phyloP scores from a whole-genome alignment of 2,329 filamentous ascomycete species.

The Talaromyces sp. region DNA sequence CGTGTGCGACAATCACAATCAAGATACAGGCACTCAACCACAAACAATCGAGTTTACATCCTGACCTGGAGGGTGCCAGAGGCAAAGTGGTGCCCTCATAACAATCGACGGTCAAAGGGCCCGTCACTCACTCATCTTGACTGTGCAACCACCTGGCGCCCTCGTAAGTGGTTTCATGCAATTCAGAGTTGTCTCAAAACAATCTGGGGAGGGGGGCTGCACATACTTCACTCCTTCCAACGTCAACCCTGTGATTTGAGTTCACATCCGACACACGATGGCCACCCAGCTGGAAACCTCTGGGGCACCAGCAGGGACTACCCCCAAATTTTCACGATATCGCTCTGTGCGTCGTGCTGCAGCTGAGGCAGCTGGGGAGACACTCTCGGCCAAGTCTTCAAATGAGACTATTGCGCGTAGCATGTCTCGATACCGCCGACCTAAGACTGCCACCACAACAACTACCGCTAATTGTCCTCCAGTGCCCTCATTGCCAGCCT shows the following conservation, averaged over 20 bases:
- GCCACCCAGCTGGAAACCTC: constrained; percentile 21
- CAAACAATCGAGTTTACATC: background rate
- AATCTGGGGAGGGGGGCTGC: background rate
- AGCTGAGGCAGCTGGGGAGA: constrained; percentile 16
- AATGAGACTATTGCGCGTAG: constrained; percentile 31
- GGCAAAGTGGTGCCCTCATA: background rate
- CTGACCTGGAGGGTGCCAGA: background rate
- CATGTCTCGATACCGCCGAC: constrained; percentile 37
- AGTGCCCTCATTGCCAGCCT: constrained; percentile 19
- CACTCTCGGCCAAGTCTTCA: constrained; percentile 17
- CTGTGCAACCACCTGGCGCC: background rate
- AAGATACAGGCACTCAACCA: background rate
- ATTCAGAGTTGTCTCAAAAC: background rate
- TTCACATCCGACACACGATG: constrained; percentile 21
- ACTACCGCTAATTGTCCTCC: constrained; percentile 13
- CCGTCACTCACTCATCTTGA: background rate
- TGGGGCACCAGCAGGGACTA: constrained; percentile 15
- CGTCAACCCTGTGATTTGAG: background rate
- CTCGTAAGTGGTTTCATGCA: background rate
- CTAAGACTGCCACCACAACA: constrained; percentile 20
- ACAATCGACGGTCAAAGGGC: background rate
- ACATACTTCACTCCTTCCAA: background rate
- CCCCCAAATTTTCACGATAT: constrained; percentile 55
- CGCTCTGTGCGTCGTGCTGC: constrained; percentile 52
- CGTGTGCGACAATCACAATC: background rate